phyloP scores from a whole-genome alignment of 148 eudicot genomes.

The Nepenthes gracilis region DNA sequence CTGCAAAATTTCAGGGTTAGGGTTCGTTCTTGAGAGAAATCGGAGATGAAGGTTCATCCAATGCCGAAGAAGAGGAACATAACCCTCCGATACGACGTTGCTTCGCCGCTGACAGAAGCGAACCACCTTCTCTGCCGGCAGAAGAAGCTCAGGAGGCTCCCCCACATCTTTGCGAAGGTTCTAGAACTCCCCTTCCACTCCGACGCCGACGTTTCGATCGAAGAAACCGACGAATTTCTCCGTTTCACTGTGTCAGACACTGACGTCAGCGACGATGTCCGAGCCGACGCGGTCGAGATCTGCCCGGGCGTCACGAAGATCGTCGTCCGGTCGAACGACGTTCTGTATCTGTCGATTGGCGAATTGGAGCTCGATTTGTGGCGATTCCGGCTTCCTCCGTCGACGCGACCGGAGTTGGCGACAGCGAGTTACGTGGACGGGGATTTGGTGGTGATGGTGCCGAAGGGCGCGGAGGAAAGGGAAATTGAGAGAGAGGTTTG shows the following conservation, averaged over 20 bases:
- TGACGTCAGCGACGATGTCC: constrained; percentile 29
- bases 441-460: constrained; percentile 70
- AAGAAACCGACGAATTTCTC: constrained; percentile 43
- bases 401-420: constrained; percentile 57
- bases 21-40: neutral
- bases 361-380: constrained; percentile 72
- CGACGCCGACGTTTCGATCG: constrained; percentile 59
- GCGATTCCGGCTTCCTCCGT: constrained; percentile 67
- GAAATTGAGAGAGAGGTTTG: constrained; percentile 17
- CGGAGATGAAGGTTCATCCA: constrained; percentile 53
- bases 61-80: constrained; percentile 38
- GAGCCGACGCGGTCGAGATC: constrained; percentile 60
- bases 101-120: constrained; percentile 14
- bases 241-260: constrained; percentile 53
- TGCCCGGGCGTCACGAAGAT: constrained; percentile 83
- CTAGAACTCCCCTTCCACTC: constrained; percentile 80
- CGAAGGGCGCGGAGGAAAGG: constrained; percentile 27
- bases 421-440: constrained; percentile 48
- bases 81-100: constrained; percentile 33
- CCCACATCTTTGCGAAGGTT: constrained; percentile 82
- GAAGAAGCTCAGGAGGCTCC: constrained; percentile 76
- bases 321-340: constrained; percentile 34
- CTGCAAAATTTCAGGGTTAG: neutral
- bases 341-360: constrained; percentile 10
- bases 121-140: constrained; percentile 15